Percentiles rank a stretch among this genome's conserved stretches.
Evolutionary conservation across 176 grass and related monocot species (phyloP).

Genomic region (Zea mays): Zm-B73-REFERENCE-NAM-5.0 NC_050104.1:149074001-149074500

Average conservation of each 20-base stretch:
- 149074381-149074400: slow-evolving; percentile 53
- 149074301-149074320: slow-evolving; percentile 78
- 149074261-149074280: slow-evolving; percentile 66
- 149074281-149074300: slow-evolving; percentile 78
- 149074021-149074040: slow-evolving; percentile 80
- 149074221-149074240: slow-evolving; percentile 54
- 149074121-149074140: slow-evolving; percentile 60
- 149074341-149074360: slow-evolving; percentile 71
- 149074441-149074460: slow-evolving; percentile 78
- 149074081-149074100: slow-evolving; percentile 89
- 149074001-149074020: slow-evolving; percentile 59
- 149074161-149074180: slow-evolving; percentile 69
- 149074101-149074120: slow-evolving; percentile 63
- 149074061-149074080: slow-evolving; percentile 73
- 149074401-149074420: slow-evolving; percentile 73
- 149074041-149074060: slow-evolving; percentile 82
- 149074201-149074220: slow-evolving; percentile 78
- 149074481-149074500: slow-evolving; percentile 53
- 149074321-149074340: slow-evolving; percentile 53
- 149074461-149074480: slow-evolving; percentile 72
- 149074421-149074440: slow-evolving; percentile 76
- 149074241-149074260: slow-evolving; percentile 63
- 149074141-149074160: slow-evolving; percentile 66
- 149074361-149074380: slow-evolving; percentile 52
- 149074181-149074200: slow-evolving; percentile 70